Evolutionary conservation across 495 filamentous ascomycete species (phyloP).

Genomic region (Jackrogersella multiformis): DNA sequence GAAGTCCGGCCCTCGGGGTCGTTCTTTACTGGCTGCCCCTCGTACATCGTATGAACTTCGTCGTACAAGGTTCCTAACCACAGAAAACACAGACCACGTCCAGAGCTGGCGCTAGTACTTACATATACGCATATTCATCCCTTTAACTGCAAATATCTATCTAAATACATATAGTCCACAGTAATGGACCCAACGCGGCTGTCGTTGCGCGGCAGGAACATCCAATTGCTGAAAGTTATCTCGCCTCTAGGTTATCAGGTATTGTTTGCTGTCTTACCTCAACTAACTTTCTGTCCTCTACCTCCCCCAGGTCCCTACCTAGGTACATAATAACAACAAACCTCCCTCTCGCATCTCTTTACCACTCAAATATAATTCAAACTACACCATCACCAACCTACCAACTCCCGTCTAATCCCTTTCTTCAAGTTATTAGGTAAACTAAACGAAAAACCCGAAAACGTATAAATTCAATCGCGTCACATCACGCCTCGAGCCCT

Average conservation of each 20-base stretch:
- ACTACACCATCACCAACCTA: too few species aligned
- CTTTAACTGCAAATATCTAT: too few species aligned
- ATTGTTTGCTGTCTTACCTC: slow-evolving; percentile 11
- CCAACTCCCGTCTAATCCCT: too few species aligned
- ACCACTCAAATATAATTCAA: neutral
- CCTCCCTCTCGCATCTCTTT: neutral
- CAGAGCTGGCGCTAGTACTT: neutral
- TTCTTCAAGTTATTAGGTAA: too few species aligned
- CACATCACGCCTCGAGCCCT: neutral
- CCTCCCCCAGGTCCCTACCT: neutral
- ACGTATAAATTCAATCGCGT: slow-evolving; percentile 11
- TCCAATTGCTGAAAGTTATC: slow-evolving; percentile 15
- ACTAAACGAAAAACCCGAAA: too few species aligned
- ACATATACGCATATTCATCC: neutral
- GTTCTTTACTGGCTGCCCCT: neutral
- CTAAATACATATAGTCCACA: too few species aligned
- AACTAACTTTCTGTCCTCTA: neutral
- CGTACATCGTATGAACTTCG: slow-evolving; percentile 5
- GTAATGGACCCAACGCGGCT: slow-evolving; percentile 22
- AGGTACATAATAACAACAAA: neutral
- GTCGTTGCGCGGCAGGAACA: slow-evolving; percentile 28
- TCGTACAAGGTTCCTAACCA: too few species aligned
- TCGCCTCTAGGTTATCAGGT: neutral
- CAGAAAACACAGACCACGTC: too few species aligned
- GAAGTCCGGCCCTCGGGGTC: slow-evolving; percentile 35